phyloP scores from a whole-genome alignment of 148 eudicot genomes.

The Vaccinium macrocarpon region DNA sequence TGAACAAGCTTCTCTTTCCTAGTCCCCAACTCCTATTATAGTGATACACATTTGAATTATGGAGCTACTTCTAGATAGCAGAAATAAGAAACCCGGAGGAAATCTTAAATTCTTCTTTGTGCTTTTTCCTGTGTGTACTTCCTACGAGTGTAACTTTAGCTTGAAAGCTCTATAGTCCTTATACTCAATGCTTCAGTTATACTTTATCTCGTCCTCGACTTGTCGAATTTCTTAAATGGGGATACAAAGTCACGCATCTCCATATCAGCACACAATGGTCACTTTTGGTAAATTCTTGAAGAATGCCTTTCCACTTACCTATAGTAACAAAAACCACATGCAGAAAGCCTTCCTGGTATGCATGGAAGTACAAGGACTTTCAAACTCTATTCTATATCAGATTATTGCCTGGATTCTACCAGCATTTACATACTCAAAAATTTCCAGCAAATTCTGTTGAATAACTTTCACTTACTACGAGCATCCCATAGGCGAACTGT shows the following conservation, averaged over 20 bases:
- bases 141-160: constrained; percentile 1
- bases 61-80: neutral
- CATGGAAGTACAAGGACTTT: neutral
- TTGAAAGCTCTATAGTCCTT: neutral
- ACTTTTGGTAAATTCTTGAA: neutral
- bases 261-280: neutral
- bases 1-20: neutral
- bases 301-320: neutral
- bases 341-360: neutral
- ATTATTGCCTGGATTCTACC: neutral
- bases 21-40: neutral
- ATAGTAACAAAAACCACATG: neutral
- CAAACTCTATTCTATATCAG: neutral
- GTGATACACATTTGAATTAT: neutral
- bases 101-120: neutral
- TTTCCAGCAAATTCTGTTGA: neutral
- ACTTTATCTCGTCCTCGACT: neutral
- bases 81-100: neutral
- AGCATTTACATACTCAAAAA: neutral
- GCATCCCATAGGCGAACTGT: constrained; percentile 99
- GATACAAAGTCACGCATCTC: neutral
- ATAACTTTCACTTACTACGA: constrained; percentile 61
- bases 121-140: neutral
- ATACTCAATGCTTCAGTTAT: neutral
- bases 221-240: neutral